Conservation (phyloP, 2,329 filamentous ascomycete species). For the Zasmidium angulare region DNA sequence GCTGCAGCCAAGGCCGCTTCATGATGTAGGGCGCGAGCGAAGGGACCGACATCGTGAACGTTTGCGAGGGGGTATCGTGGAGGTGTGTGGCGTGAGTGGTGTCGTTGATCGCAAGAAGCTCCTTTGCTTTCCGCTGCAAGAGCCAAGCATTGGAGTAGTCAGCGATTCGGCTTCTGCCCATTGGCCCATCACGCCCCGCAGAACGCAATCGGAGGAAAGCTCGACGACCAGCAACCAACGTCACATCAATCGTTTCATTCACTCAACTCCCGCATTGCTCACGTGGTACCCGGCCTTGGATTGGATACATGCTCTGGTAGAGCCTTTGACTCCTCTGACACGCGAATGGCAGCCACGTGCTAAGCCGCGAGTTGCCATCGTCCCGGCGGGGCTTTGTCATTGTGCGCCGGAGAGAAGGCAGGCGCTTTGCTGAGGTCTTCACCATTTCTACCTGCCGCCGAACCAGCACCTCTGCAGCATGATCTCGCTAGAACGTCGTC, state of each 20-base stretch:
- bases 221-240: neutral
- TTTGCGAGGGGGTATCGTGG: conserved; percentile 11
- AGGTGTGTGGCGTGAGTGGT: conserved; percentile 23
- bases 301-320: neutral
- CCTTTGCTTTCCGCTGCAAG: neutral
- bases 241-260: neutral
- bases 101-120: conserved; percentile 6
- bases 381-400: neutral
- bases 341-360: neutral
- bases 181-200: neutral
- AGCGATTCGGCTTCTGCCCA: neutral
- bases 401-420: neutral
- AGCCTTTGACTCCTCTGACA: neutral
- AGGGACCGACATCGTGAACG: conserved; percentile 64
- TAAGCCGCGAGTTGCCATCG: neutral
- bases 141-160: neutral
- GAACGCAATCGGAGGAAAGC: neutral
- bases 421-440: neutral
- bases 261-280: neutral
- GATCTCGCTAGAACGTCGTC: conserved; percentile 19
- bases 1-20: conserved; percentile 82
- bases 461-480: conserved; percentile 26
- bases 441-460: conserved; percentile 1
- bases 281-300: neutral
- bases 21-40: conserved; percentile 73